These are phyloP conservation scores for Arthromyces matolae DNA, from an alignment of 768 basidiomycete genomes.

Conservation along the genomic window DNA sequence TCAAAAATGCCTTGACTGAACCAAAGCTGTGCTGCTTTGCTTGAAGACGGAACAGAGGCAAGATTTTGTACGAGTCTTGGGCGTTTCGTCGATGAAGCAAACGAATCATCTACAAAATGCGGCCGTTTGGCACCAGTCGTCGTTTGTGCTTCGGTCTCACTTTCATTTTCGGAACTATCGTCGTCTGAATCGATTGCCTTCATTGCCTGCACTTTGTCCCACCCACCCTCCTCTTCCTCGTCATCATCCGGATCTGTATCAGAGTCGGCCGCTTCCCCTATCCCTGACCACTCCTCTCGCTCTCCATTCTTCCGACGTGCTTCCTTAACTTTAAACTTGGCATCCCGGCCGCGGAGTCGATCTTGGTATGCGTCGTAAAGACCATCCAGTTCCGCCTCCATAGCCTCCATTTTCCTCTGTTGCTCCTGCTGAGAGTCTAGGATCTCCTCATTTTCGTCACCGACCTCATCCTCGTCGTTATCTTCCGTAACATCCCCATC, in stretches of 20 bases:
- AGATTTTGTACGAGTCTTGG: slow-evolving; percentile 49
- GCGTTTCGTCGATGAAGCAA: slow-evolving; percentile 40
- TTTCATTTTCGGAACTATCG: slow-evolving; percentile 46
- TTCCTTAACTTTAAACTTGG: slow-evolving; percentile 83
- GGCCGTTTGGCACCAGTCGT: slow-evolving; percentile 39
- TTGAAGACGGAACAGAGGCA: slow-evolving; percentile 30
- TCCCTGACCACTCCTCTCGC: slow-evolving; percentile 80
- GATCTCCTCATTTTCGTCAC: slow-evolving; percentile 35
- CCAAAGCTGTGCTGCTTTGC: slow-evolving; percentile 80
- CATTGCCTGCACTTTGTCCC: slow-evolving; percentile 58
- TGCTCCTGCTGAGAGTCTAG: slow-evolving; percentile 69
- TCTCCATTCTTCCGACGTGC: slow-evolving; percentile 68
- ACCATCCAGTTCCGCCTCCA: slow-evolving; percentile 87
- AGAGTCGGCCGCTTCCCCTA: slow-evolving; percentile 32
- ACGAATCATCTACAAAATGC: slow-evolving; percentile 24
- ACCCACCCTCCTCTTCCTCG: slow-evolving; percentile 58
- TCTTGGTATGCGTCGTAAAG: slow-evolving; percentile 87
- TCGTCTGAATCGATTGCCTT: slow-evolving; percentile 57
- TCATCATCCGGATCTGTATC: slow-evolving; percentile 38
- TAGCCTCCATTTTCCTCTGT: slow-evolving; percentile 50
- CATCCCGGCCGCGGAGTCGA: slow-evolving; percentile 75
- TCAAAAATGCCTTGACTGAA: slow-evolving; percentile 92
- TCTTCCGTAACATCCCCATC: slow-evolving; percentile 41
- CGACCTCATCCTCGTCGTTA: slow-evolving; percentile 25
- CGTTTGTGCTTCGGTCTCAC: slow-evolving; percentile 24